Conservation (phyloP, 163 green algal species). For the Scenedesmus sp. region DNA sequence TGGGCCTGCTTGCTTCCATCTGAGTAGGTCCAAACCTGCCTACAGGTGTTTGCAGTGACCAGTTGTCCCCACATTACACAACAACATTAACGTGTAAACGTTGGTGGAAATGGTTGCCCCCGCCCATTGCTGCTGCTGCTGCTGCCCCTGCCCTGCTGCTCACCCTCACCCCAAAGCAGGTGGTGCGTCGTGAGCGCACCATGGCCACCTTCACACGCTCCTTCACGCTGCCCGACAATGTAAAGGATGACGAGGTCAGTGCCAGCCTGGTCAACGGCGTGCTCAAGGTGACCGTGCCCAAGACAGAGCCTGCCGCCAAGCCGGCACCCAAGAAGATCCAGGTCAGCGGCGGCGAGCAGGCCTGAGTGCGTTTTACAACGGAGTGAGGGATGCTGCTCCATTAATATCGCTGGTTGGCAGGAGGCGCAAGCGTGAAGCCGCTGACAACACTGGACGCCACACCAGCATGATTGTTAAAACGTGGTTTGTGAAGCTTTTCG, state of each 20-base stretch:
- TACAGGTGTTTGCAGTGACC: too few species aligned
- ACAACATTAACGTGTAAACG: too few species aligned
- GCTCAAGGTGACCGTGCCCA: slow-evolving; percentile 60
- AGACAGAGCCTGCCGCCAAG: slow-evolving; percentile 46
- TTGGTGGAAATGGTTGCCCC: neutral
- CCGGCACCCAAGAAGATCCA: slow-evolving; percentile 48
- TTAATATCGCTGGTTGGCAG: too few species aligned
- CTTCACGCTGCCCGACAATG: slow-evolving; percentile 61
- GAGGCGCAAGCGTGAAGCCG: too few species aligned
- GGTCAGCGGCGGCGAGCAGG: slow-evolving; percentile 2
- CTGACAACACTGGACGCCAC: too few species aligned
- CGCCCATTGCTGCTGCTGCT: neutral
- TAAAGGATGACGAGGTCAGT: slow-evolving; percentile 52
- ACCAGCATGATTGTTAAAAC: too few species aligned
- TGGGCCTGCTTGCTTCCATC: neutral
- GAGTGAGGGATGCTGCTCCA: too few species aligned
- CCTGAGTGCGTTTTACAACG: too few species aligned
- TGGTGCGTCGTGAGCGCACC: slow-evolving; percentile 56
- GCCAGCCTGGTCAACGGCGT: slow-evolving; percentile 61
- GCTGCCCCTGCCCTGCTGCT: neutral
- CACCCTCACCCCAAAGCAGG: neutral
- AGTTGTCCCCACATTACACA: neutral
- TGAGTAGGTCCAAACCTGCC: too few species aligned
- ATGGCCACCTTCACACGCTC: slow-evolving; percentile 52
- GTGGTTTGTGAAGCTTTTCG: too few species aligned